Evolutionary conservation across 495 filamentous ascomycete species (phyloP).

Genomic region (Podospora sp.): DNA sequence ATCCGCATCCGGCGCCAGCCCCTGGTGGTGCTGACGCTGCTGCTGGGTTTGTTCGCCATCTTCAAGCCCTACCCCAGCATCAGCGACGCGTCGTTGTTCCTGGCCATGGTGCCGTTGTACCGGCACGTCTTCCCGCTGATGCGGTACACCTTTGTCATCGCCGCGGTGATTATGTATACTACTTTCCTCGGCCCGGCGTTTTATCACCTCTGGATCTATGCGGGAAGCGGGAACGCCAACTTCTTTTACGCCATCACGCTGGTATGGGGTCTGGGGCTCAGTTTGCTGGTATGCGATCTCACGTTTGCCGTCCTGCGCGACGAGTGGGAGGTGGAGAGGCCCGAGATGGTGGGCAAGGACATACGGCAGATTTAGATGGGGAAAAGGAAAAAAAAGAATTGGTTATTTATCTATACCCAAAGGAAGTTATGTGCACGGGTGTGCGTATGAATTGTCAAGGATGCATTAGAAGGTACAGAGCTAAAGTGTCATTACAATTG

Average conservation of each 20-base stretch:
- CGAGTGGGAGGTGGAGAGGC: constrained; percentile 91
- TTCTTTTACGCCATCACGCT: constrained; percentile 99
- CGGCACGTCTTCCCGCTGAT: constrained; percentile 92
- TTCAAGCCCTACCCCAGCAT: constrained; percentile 97
- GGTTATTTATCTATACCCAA: not conserved
- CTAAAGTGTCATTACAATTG: not conserved
- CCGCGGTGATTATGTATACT: constrained; percentile 80
- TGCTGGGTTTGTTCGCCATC: constrained; percentile 85
- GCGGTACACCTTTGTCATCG: constrained; percentile 88
- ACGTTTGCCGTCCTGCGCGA: constrained; percentile 87
- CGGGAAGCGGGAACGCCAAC: constrained; percentile 95
- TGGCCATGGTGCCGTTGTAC: constrained; percentile 84
- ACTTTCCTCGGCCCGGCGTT: constrained; percentile 90
- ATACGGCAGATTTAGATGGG: constrained; percentile 73
- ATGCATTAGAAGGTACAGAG: not conserved
- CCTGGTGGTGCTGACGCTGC: constrained; percentile 75
- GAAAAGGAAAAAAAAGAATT: not conserved
- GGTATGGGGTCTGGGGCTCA: constrained; percentile 90
- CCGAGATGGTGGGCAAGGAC: constrained; percentile 84
- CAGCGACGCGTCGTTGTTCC: constrained; percentile 79
- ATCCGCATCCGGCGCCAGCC: constrained; percentile 81
- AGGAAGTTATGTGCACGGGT: not conserved
- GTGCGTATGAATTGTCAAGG: constrained; percentile 3
- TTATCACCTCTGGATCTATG: constrained; percentile 98
- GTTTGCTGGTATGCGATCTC: constrained; percentile 75